A percentile compares a stretch with the other conserved stretches of the same genome.
Conservation (phyloP, 352 stramenopile species). For the Globisporangium cylindrosporum region DNA sequence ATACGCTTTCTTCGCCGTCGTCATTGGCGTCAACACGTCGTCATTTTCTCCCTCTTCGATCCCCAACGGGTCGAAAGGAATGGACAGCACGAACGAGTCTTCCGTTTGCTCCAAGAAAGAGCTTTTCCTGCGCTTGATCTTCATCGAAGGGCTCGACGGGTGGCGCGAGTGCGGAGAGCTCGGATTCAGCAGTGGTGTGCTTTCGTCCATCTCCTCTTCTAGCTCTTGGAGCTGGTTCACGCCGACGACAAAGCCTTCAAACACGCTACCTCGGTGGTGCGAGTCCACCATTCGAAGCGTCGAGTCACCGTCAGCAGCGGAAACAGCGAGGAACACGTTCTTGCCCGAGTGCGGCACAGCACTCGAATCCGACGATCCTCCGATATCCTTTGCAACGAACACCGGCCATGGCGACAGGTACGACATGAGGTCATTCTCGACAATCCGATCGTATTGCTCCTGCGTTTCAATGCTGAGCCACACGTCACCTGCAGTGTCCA, state of each 20-base stretch:
- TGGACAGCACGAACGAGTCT: conserved; percentile 78
- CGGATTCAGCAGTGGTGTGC: conserved; percentile 52
- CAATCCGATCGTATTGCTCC: conserved; percentile 54
- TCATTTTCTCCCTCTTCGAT: conserved; percentile 20
- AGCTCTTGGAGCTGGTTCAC: conserved; percentile 71
- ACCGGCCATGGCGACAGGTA: conserved; percentile 72
- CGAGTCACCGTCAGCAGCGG: conserved; percentile 70
- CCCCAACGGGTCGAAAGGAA: conserved; percentile 57
- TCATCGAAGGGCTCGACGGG: conserved; percentile 30
- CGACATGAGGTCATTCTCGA: conserved; percentile 54
- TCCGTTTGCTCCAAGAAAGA: conserved; percentile 72
- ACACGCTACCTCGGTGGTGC: conserved; percentile 49
- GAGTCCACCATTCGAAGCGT: conserved; percentile 64
- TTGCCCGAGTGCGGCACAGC: conserved; percentile 33
- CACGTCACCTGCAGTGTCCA: conserved; percentile 53
- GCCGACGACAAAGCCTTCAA: conserved; percentile 82
- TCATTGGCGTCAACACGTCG: conserved; percentile 29
- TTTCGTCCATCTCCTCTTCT: conserved; percentile 37
- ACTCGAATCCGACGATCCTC: conserved; percentile 16
- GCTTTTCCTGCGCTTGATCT: conserved; percentile 59
- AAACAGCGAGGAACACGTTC: conserved; percentile 80
- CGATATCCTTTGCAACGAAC: conserved; percentile 66
- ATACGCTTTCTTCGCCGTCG: conserved; percentile 60
- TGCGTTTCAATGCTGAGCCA: conserved; percentile 84
- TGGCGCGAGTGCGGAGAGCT: conserved; percentile 22